Base-by-base conservation (phyloP, 495 filamentous ascomycete species). In the Lophiotrema nucula region DNA sequence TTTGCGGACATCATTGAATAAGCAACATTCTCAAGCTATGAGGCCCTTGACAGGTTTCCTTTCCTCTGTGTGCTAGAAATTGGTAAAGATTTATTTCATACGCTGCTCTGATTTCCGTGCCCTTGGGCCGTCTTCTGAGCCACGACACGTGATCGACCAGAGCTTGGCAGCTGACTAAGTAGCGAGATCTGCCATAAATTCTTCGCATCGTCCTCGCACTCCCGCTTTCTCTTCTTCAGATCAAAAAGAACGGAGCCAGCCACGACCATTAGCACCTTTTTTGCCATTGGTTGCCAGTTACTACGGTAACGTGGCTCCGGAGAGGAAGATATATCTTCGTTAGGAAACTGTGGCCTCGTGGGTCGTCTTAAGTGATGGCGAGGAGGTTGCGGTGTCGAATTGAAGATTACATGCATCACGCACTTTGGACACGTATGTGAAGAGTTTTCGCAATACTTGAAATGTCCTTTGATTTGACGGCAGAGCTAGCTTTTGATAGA, bases 181-280 rank as follows among this genome's bases (percentile, higher is more conserved):
- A n/a, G n/a, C n/a, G n/a, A n/a, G n/a, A n/a, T n/a, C n/a, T n/a
- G n/a, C n/a, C n/a, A n/a, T n/a, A n/a, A n/a, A n/a, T n/a, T n/a
- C n/a, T n/a, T n/a, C n/a, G n/a, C n/a, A n/a, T n/a, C n/a, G n/a
- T 10, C 51, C 47, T 47, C 46, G 23, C 28, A 19, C 64, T 53
- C 52, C 55, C 38, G 21, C 28, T 64, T 56, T 59, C 46, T 41
- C 48, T 62, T 52, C 38, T 58, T 41, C n/a, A n/a, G n/a, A 58
- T 58, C 53, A 60, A 69, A 69, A 69, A 65, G 46, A 58, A 64
- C 67, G 60, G 60, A 64, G 60, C 67, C 67, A 62, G 67, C 67
- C 67, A 69, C 67, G 67, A 69, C 57, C 56, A 62, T 55, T 58
- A 56, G 53, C 49, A 46, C 23, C 27, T 24, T 19, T 33, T 28